phyloP scores from a whole-genome alignment of 495 filamentous ascomycete species.

The Tuber brumale region DNA sequence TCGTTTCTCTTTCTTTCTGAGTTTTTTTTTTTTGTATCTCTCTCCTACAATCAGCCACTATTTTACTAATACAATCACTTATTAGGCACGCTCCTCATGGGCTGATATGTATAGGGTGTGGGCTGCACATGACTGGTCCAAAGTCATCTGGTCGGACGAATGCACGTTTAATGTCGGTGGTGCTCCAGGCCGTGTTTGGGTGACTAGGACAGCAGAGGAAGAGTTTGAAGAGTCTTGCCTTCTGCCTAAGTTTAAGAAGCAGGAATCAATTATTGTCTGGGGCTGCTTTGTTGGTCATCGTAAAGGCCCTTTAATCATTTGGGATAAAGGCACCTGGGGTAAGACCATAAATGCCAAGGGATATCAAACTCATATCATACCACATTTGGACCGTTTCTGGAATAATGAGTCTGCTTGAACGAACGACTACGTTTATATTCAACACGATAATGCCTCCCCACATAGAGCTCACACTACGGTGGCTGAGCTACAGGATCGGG shows the following conservation, averaged over 20 bases:
- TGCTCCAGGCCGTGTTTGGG: slow-evolving; percentile 4
- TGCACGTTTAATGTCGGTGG: slow-evolving; percentile 8
- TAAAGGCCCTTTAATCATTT: not conserved
- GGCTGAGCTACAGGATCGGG: too few species aligned
- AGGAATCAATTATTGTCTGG: slow-evolving; percentile 8
- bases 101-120: not conserved
- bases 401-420: too few species aligned
- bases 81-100: not conserved
- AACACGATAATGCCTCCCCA: too few species aligned
- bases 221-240: slow-evolving; percentile 10
- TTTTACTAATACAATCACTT: not conserved
- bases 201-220: not conserved
- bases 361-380: too few species aligned
- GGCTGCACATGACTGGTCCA: not conserved
- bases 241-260: slow-evolving; percentile 14
- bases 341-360: not conserved
- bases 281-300: not conserved
- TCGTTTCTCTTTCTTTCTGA: too few species aligned
- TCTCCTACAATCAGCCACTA: too few species aligned
- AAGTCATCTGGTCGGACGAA: slow-evolving; percentile 14
- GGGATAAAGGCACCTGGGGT: not conserved
- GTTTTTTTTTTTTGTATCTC: too few species aligned
- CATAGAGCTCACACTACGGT: too few species aligned
- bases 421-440: too few species aligned
- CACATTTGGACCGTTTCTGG: too few species aligned